These are phyloP conservation scores for Balamuthia mandrillaris DNA, from an alignment of 208 protist species.

Conservation along the genomic window DNA sequence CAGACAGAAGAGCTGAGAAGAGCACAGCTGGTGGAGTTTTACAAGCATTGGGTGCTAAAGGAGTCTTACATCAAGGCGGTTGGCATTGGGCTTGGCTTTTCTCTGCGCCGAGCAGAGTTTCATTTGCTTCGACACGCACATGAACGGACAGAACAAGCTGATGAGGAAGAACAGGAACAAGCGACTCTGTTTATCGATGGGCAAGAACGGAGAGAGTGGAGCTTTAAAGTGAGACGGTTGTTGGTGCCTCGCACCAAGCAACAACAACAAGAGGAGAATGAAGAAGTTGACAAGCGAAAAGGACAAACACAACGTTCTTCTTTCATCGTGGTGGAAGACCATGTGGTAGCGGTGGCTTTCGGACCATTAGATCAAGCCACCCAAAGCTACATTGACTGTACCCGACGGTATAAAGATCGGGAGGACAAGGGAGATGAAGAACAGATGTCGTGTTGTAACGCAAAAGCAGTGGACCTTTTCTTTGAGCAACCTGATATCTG, in stretches of 20 bases:
- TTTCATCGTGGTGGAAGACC: too few species aligned
- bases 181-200: too few species aligned
- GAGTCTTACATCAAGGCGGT: conserved; percentile 40
- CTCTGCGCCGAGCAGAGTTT: conserved; percentile 18
- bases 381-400: background rate
- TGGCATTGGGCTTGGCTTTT: conserved; percentile 5
- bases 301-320: too few species aligned
- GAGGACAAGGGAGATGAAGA: background rate
- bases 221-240: background rate
- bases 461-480: background rate
- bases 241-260: too few species aligned
- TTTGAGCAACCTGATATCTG: too few species aligned
- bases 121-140: background rate
- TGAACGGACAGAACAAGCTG: background rate
- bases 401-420: background rate
- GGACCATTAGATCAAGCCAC: conserved; percentile 15
- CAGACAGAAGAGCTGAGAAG: background rate
- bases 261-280: background rate
- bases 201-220: background rate
- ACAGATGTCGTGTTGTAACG: background rate
- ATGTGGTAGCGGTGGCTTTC: conserved; percentile 10
- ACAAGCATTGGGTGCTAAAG: conserved; percentile 23
- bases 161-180: too few species aligned
- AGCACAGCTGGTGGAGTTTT: too few species aligned
- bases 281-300: too few species aligned